Conservation (phyloP, 2,329 filamentous ascomycete genomes). For the Penicillium sclerotigenum region DNA sequence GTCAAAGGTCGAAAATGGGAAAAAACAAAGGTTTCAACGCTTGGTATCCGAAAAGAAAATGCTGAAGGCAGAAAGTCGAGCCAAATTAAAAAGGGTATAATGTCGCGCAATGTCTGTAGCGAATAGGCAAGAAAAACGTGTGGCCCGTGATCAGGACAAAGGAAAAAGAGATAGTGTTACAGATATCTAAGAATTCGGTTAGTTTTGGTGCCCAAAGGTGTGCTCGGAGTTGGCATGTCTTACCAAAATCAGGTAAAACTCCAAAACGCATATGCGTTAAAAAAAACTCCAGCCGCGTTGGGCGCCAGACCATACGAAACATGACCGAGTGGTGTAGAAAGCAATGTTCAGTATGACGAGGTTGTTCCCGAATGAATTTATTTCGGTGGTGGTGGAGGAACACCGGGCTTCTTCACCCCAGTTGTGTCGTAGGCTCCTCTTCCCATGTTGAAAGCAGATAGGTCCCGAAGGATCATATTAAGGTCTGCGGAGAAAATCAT, state of each 20-base stretch:
- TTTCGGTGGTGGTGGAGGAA: conserved; percentile 45
- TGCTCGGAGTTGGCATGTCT: conserved; percentile 15
- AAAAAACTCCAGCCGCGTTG: conserved; percentile 23
- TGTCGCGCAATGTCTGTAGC: conserved; percentile 22
- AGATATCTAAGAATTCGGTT: conserved; percentile 25
- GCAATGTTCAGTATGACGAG: conserved; percentile 17
- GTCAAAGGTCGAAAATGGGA: conserved; percentile 9
- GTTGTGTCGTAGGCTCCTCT: conserved; percentile 53
- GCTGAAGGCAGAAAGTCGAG: conserved; percentile 18
- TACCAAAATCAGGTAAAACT: conserved; percentile 28
- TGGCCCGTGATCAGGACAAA: conserved; percentile 16
- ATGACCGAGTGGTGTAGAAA: conserved; percentile 21
- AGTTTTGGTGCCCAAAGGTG: conserved; percentile 24
- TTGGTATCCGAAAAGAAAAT: conserved; percentile 28
- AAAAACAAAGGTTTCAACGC: conserved; percentile 19
- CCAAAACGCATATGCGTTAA: conserved; percentile 28
- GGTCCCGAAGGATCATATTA: conserved; percentile 43
- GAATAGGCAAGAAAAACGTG: conserved; percentile 16
- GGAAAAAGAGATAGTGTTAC: conserved; percentile 29
- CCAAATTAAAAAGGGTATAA: conserved; percentile 31
- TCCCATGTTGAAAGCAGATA: conserved; percentile 48
- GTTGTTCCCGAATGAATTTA: conserved; percentile 22
- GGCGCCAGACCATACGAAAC: conserved; percentile 22
- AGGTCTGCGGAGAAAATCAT: conserved; percentile 34
- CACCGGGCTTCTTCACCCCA: conserved; percentile 49